Base-by-base conservation (phyloP, 2,329 filamentous ascomycete species). In the Talaromyces atroroseus region DNA sequence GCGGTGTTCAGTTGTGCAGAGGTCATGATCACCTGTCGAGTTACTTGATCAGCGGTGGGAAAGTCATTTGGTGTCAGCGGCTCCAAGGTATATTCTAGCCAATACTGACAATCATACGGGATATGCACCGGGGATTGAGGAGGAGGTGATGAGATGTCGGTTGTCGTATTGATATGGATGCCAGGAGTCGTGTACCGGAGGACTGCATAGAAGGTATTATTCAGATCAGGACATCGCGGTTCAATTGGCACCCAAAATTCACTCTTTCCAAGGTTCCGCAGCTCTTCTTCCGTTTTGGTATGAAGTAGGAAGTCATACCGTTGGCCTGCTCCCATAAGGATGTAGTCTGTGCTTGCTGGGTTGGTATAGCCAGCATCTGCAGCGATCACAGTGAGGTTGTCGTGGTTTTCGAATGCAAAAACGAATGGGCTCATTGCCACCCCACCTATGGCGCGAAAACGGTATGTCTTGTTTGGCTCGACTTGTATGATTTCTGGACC, bases 251-350 rank as follows among this genome's bases (percentile, higher is more conserved):
- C 68, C n/a, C 74, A 73, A 57, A 80, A 80, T 55, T 80, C 77
- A 2, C 77, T 66, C 68, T 77, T 81, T 44, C 71, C 61, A 21
- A 63, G 45, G n/a, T 54, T 36, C 18, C 55, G 18, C 7, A 69
- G 50, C 55, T 71, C 65, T 1, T 52, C 57, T 42, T 61, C 55
- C 7, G 62, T 57, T 49, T 85, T 86, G 1, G 82, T 76, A 12
- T 70, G 74, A 32, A 87, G 70, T 1, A 86, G 70, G 0, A 78
- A 72, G 59, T 82, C 82, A 65, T 81, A 86, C n/a, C 84, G 79
- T 63, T 87, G 83, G 0, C 84, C 84, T 5, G 75, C 70, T 7
- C 75, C 77, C 5, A 86, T 62, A 62, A 86, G 82, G 52, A 87
- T 72, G 60, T 79, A 76, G 21, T 75, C 69, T 1, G 77, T 77